These are phyloP conservation scores for Chytriomyces hyalinus DNA, from an alignment of 192 early-diverging fungal genomes.

Conservation along the genomic window DNA sequence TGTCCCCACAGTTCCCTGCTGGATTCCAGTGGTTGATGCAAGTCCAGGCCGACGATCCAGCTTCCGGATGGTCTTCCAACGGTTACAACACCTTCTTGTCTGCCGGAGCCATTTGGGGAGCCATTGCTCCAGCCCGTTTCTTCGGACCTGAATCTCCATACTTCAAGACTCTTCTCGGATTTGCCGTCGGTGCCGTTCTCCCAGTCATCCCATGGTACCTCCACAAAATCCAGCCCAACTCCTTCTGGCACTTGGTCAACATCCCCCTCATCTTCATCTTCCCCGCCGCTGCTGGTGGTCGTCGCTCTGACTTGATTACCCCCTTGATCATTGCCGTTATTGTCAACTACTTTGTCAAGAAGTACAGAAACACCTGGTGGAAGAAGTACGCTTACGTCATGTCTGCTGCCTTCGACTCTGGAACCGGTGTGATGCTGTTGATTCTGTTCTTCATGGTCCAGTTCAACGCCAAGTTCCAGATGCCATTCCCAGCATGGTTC, in stretches of 20 bases:
- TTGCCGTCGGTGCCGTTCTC: slow-evolving; percentile 35
- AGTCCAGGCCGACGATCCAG: neutral
- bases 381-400: slow-evolving; percentile 71
- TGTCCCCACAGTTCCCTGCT: neutral
- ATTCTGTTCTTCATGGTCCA: slow-evolving; percentile 29
- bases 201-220: slow-evolving; percentile 44
- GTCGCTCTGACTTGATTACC: slow-evolving; percentile 12
- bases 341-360: slow-evolving; percentile 28
- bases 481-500: too few relatives aligned
- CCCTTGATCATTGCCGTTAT: slow-evolving; percentile 18
- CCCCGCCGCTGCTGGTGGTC: slow-evolving; percentile 3
- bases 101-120: slow-evolving; percentile 75
- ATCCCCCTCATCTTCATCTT: slow-evolving; percentile 25
- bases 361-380: slow-evolving; percentile 52
- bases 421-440: slow-evolving; percentile 46
- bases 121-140: slow-evolving; percentile 72
- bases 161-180: slow-evolving; percentile 18
- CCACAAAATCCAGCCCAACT: slow-evolving; percentile 41
- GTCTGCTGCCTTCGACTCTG: slow-evolving; percentile 65
- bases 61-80: slow-evolving; percentile 6
- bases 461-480: too few relatives aligned
- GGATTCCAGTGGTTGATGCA: neutral
- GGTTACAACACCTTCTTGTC: slow-evolving; percentile 62
- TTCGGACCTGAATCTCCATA: slow-evolving; percentile 51
- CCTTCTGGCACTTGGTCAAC: slow-evolving; percentile 30